Evolutionary conservation across 345 rosid genomes (phyloP).

Genomic region (Salix udensis): DNA sequence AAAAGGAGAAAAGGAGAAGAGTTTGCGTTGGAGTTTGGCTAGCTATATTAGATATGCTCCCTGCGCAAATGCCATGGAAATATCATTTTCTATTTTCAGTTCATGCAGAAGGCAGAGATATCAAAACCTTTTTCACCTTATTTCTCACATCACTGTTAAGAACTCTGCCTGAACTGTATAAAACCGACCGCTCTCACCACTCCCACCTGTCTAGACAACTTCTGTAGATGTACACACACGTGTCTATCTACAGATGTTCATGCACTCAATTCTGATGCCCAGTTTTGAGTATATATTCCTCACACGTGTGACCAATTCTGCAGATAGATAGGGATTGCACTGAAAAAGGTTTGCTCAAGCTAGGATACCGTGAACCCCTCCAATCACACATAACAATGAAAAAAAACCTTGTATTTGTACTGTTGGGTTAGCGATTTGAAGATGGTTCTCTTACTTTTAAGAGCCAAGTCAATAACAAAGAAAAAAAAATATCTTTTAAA

Average conservation of each 20-base stretch:
- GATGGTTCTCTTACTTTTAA: neutral
- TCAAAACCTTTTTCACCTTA: slow-evolving; percentile 19
- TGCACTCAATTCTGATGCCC: slow-evolving; percentile 22
- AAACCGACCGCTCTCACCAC: slow-evolving; percentile 18
- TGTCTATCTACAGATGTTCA: slow-evolving; percentile 27
- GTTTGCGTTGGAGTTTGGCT: slow-evolving; percentile 2
- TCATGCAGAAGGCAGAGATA: neutral
- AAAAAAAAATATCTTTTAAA: neutral
- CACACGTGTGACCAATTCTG: slow-evolving; percentile 36
- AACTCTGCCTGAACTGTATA: neutral
- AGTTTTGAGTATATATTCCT: slow-evolving; percentile 26
- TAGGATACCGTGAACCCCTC: neutral
- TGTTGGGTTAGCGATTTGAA: neutral
- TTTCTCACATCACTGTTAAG: neutral
- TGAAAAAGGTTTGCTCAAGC: slow-evolving; percentile 1
- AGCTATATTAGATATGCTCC: neutral
- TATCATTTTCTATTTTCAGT: slow-evolving; percentile 24
- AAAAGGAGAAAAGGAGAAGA: neutral
- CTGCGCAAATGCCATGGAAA: slow-evolving; percentile 20
- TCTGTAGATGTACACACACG: slow-evolving; percentile 24
- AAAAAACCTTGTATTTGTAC: neutral
- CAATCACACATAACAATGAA: neutral
- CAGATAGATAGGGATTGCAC: slow-evolving; percentile 6
- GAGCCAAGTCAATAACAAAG: neutral
- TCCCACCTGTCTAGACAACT: slow-evolving; percentile 29